These are phyloP conservation scores for Chaetomium strumarium DNA, from an alignment of 2,329 filamentous ascomycete species.

Conservation along the genomic window DNA sequence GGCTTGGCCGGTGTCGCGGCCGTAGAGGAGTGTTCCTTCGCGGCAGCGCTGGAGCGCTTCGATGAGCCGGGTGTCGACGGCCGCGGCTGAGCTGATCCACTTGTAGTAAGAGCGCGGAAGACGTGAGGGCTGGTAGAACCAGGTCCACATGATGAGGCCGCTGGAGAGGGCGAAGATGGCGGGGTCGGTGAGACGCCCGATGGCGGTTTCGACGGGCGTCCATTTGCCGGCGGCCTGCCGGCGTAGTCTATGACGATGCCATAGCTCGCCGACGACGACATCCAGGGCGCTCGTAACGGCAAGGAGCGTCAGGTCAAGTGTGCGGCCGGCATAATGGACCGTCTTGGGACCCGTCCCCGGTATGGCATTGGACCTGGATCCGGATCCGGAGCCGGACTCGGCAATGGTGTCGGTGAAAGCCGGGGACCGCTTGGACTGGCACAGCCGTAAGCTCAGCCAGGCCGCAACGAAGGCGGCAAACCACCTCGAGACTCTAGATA, in stretches of 20 bases:
- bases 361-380: not conserved
- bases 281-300: conserved; percentile 66
- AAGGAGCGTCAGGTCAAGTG: conserved; percentile 79
- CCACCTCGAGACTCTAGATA: conserved; percentile 48
- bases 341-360: conserved; percentile 20
- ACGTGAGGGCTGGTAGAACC: conserved; percentile 69
- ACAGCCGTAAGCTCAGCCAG: conserved; percentile 50
- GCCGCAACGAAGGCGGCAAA: conserved; percentile 52
- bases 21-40: conserved; percentile 61
- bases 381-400: no score
- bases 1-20: conserved; percentile 64
- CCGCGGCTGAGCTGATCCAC: conserved; percentile 74
- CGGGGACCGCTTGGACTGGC: conserved; percentile 50
- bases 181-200: conserved; percentile 53
- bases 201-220: conserved; percentile 41
- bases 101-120: conserved; percentile 70
- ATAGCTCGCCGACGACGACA: conserved; percentile 60
- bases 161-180: conserved; percentile 65
- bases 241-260: conserved; percentile 46
- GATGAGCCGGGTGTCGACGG: conserved; percentile 68
- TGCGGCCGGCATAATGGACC: conserved; percentile 55
- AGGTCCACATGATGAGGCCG: conserved; percentile 80
- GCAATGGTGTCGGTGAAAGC: conserved; percentile 37
- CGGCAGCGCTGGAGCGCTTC: conserved; percentile 64
- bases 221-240: conserved; percentile 41